Conservation (phyloP, 768 basidiomycete species). For the Nidularia pulvinata region DNA sequence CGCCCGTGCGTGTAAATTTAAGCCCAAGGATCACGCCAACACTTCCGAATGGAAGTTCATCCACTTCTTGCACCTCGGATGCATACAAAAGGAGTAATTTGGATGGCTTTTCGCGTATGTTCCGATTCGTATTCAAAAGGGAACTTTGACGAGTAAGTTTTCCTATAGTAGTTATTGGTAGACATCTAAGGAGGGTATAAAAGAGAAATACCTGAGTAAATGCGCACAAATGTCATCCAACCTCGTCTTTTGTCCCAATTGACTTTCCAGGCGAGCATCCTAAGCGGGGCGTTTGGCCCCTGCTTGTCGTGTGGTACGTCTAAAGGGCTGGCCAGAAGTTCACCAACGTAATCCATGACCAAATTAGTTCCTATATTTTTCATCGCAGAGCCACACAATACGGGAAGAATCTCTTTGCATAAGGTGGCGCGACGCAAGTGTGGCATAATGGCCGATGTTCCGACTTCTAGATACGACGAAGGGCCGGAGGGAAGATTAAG, state of each 20-base stretch:
- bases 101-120: conserved; percentile 70
- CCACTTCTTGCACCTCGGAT: conserved; percentile 73
- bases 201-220: conserved; percentile 72
- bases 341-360: conserved; percentile 81
- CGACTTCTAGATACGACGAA: conserved; percentile 66
- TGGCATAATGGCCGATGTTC: conserved; percentile 49
- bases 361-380: conserved; percentile 82
- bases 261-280: conserved; percentile 86
- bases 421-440: conserved; percentile 72
- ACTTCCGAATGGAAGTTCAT: conserved; percentile 76
- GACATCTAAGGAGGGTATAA: background rate
- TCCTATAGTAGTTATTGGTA: conserved; percentile 36
- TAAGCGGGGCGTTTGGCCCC: conserved; percentile 46
- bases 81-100: conserved; percentile 83
- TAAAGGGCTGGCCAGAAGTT: conserved; percentile 74
- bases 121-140: conserved; percentile 65
- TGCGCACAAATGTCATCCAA: conserved; percentile 93
- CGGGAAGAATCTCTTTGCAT: conserved; percentile 66
- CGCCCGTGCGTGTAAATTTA: conserved; percentile 84
- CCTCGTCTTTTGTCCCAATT: conserved; percentile 79
- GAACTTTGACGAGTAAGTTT: conserved; percentile 62
- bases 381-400: conserved; percentile 82
- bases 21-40: conserved; percentile 86
- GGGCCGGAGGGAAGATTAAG: conserved; percentile 55
- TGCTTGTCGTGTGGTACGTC: conserved; percentile 56